Percentiles rank a stretch among this genome's conserved stretches.
phyloP scores from a whole-genome alignment of 192 early-diverging fungal genomes.

The Pilaira anomala region DNA sequence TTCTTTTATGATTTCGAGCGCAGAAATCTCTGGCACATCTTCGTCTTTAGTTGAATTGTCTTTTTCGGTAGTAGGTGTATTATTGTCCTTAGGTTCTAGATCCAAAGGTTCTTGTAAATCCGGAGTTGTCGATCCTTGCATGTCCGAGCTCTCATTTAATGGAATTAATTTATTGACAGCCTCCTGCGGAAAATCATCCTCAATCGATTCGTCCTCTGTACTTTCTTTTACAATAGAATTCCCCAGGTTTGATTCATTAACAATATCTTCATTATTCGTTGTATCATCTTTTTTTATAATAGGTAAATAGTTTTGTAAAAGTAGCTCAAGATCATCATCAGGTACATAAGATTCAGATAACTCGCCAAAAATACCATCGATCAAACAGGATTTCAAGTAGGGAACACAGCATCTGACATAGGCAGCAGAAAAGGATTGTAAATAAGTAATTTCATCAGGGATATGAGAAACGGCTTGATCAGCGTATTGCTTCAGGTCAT shows the following conservation, averaged over 20 bases:
- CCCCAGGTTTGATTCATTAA: not conserved
- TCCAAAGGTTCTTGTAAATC: too few relatives aligned
- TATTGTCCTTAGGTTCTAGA: too few relatives aligned
- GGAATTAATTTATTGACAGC: too few relatives aligned
- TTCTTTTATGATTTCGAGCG: not conserved
- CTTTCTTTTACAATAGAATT: not conserved
- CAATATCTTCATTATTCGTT: not conserved
- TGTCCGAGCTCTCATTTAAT: too few relatives aligned
- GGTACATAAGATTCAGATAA: not conserved
- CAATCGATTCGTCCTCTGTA: not conserved
- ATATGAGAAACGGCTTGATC: conserved; percentile 8
- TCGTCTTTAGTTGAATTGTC: not conserved
- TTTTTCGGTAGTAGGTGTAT: too few relatives aligned
- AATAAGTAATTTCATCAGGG: conserved; percentile 17
- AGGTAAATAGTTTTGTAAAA: conserved; percentile 11
- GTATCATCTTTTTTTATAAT: not conserved
- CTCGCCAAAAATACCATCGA: conserved; percentile 28
- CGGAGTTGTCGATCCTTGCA: too few relatives aligned
- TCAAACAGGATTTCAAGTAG: conserved; percentile 27
- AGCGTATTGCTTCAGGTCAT: conserved; percentile 23
- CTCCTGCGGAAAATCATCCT: not conserved
- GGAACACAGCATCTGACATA: conserved; percentile 34
- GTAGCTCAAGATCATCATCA: conserved; percentile 1
- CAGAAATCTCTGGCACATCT: not conserved
- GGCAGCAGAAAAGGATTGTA: conserved; percentile 26